These are phyloP conservation scores for Huntiella savannae DNA, from an alignment of 2,329 filamentous ascomycete species.

Conservation along the genomic window DNA sequence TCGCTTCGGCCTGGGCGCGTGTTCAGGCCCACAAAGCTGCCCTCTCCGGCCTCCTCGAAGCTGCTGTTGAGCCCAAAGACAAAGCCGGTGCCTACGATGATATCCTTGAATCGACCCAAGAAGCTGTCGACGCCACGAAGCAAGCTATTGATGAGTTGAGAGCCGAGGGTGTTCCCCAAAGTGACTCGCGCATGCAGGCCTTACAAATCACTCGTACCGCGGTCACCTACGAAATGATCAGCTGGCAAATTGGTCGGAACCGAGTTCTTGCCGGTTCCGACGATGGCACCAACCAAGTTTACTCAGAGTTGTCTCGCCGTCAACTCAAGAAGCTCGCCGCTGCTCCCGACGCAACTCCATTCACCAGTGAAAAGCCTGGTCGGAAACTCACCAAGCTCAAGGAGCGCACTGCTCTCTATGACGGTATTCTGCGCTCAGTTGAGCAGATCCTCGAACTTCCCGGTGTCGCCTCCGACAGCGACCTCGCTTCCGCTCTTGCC, in stretches of 20 bases:
- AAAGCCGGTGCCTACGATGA: conserved; percentile 78
- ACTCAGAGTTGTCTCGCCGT: conserved; percentile 24
- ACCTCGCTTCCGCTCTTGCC: conserved; percentile 59
- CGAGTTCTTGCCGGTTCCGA: conserved; percentile 66
- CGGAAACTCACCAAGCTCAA: conserved; percentile 63
- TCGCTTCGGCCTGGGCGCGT: conserved; percentile 62
- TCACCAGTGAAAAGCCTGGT: conserved; percentile 36
- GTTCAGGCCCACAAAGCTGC: conserved; percentile 26
- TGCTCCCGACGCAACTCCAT: conserved; percentile 23
- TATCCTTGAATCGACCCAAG: conserved; percentile 75
- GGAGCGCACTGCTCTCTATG: conserved; percentile 77
- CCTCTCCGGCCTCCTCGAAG: conserved; percentile 22
- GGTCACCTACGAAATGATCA: conserved; percentile 84
- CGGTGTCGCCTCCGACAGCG: conserved; percentile 68
- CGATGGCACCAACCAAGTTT: conserved; percentile 49
- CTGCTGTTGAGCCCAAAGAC: conserved; percentile 36
- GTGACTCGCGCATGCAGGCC: conserved; percentile 76
- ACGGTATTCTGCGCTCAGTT: conserved; percentile 76
- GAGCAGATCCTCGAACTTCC: conserved; percentile 78
- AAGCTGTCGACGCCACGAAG: conserved; percentile 85
- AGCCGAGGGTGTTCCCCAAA: conserved; percentile 64
- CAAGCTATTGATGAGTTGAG: conserved; percentile 79
- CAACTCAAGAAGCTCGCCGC: conserved; percentile 30
- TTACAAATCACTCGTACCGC: conserved; percentile 83
- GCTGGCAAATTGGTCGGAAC: conserved; percentile 88